Evolutionary conservation across 768 basidiomycete genomes (phyloP), one percentile per base, ranked within the genome.

Genomic region (Lenzites betulinus): DNA sequence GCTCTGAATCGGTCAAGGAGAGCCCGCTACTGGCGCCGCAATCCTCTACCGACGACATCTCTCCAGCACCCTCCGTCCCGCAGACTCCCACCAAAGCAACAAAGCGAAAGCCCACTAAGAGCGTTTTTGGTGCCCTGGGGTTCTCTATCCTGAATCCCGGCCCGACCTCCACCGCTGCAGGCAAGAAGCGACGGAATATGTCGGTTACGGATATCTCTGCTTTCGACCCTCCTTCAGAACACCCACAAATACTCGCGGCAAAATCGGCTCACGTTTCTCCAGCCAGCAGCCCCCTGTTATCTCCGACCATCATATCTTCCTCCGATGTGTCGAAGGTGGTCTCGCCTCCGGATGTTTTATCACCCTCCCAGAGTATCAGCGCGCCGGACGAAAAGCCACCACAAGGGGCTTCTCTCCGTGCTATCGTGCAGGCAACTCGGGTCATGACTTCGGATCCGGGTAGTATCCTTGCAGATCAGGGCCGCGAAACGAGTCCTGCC

Each of bases 361-460:
- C 57, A 28, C 69, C 59, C 28, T 65, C 59, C 9, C 70, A 23
- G n/a, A 63, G 58, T 47, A 22, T 62, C 23, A 49, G 18, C 44
- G 39, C 58, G 15, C 7, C 43, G 2, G 68, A 73, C 33, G 74
- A 73, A 42, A 71, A 63, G 41, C 70, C 56, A 7, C 75, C 69
- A 0, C 91, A 93, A 67, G 89, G 90, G 1, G 72, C 86, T 0
- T 82, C 89, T 0, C 70, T 94, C 2, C 83, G 84, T 7, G 92
- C 92, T 1, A 92, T 94, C 55, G 82, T 83, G 18, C 87, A 93
- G 55, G 91, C 92, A 1, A 93, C 89, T 1, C 84, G 92, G 3
- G 88, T 93, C n/a, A 93, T 94, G 91, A 89, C 89, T 0, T 79
- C 84, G 2, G 90, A 90, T 65, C 82, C 92, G 0, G 77, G 81